Conservation (phyloP, 2,329 filamentous ascomycete genomes). For the Chaetomium sp. region DNA sequence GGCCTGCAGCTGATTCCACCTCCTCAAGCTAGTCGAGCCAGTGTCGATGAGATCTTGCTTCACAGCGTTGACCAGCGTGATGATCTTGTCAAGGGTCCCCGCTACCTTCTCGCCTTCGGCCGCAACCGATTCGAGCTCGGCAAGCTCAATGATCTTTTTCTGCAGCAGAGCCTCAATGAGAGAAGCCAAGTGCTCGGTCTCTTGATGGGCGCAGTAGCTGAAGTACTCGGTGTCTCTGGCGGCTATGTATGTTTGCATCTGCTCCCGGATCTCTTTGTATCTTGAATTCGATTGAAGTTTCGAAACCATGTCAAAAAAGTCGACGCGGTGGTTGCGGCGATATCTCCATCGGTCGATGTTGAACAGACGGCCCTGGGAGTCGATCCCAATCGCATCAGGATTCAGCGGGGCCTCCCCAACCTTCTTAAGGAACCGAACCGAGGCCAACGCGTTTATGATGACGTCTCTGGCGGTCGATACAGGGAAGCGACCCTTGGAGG, state of each 20-base stretch:
- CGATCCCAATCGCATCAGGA: neutral
- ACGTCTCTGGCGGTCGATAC: neutral
- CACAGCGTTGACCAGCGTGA: neutral
- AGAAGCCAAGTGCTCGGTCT: neutral
- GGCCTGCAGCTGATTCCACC: neutral
- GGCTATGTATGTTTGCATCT: neutral
- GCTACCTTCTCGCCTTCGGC: neutral
- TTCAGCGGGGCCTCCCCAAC: neutral
- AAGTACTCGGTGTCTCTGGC: neutral
- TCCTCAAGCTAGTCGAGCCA: slow-evolving; percentile 1
- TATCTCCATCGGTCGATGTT: neutral
- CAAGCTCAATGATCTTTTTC: neutral
- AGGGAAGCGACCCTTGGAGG: neutral
- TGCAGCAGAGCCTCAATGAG: neutral
- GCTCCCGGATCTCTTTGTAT: neutral
- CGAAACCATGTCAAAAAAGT: neutral
- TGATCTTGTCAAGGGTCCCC: neutral
- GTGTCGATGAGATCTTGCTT: slow-evolving; percentile 7
- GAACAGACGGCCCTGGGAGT: neutral
- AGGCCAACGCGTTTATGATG: neutral
- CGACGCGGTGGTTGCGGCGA: neutral
- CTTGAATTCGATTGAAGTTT: neutral
- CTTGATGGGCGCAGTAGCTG: too few species aligned
- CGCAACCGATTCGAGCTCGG: neutral
- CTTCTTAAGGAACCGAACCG: neutral